Base-by-base conservation (phyloP, 106 monocot species). In the Apostasia shenzhenica region DNA sequence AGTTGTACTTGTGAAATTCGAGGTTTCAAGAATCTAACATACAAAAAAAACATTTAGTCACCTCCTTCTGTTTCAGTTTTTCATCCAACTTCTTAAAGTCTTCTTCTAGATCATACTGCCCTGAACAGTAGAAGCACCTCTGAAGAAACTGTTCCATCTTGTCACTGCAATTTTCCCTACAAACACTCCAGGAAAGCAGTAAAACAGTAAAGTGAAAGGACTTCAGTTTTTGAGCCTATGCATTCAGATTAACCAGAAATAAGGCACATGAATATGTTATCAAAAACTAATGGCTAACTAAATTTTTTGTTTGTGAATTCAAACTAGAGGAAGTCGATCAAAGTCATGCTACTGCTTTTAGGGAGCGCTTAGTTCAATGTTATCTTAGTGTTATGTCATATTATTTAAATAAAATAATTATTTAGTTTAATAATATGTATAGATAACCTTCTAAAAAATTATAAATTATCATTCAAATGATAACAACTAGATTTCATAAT, bases 121-220 rank as follows among this genome's bases (percentile, higher is more conserved):
- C 92, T 3, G 88, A 81, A 38, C 88, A 86, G 76, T 86, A 93
- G 72, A 93, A 93, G 77, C 92, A 93, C 59, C 86, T 88, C 74
- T 75, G 65, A 40, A 93, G 68, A 79, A 93, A 93, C 56, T 81
- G 74, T 55, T 84, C 86, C 83, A 93, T 93, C 76, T 93, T 93
- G 53, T 88, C 92, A 58, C 55, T 48, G 44, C 92, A 93, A 67
- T 88, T 84, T 72, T 88, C 85, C 39, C 92, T 92, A 72, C 59
- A 64, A 77, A 72, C 49, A 6, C 13, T 49, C 63, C 55, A 37
- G n/a, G 3, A 8, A 14, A 14, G 14, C 3, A 10, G 6, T 3
- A 67, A 6, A 39, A 13, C 63, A 4, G 4, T 26, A 2, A 2
- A 41, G 45, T 63, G 6, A 63, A 44, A 3, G 7, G 10, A 52